Evolutionary conservation across 306 rosid species (phyloP), one percentile per base, ranked within the genome.

Genomic region (Alnus glutinosa): DNA sequence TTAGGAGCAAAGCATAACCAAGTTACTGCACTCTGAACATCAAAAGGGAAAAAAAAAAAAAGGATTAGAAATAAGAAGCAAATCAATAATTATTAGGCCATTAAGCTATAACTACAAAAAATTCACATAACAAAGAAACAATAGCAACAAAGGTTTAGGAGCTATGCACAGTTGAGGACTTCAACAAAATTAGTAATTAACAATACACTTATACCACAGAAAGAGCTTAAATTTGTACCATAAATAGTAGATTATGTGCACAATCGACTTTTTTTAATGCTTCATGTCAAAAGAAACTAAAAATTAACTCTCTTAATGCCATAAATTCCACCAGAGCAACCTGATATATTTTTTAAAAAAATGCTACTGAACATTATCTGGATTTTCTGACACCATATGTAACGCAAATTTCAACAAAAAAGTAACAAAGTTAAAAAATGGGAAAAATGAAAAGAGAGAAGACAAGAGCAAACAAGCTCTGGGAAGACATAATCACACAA

Each of bases 1-100:
- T 89, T 86, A 46, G 96, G 92, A 39, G 91, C 14, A 80, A 96
- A 96, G 89, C 99, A 93, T 76, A 96, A 89, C 99, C 99, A 96
- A 75, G 98, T 93, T 77, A 93, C 98, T 11, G 99, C 99, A 88
- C 99, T 93, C 99, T 96, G 87, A 80, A 70, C 73, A 79, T 52
- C 61, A 75, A 48, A 47, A 70, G 11, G 78, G 47, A 70, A 69
- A 71, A 64, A 70, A 69, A 71, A 64, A 48, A 39, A 23, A 42
- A 75, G 52, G 34, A 54, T 68, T 39, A 68, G 51, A 68, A 13
- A 68, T 39, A 4, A 67, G 51, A 67, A 67, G 50, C 51, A 18
- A 64, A 16, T 15, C 49, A 68, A 42, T 42, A 68, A 42, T 42
- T 42, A 42, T 18, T 8, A 68, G 28, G 50, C 13, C 48, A 37